A percentile compares a stretch with the other conserved stretches of the same genome.
Conservation (phyloP, 2,329 filamentous ascomycete species). For the Microdochium bolleyi region DNA sequence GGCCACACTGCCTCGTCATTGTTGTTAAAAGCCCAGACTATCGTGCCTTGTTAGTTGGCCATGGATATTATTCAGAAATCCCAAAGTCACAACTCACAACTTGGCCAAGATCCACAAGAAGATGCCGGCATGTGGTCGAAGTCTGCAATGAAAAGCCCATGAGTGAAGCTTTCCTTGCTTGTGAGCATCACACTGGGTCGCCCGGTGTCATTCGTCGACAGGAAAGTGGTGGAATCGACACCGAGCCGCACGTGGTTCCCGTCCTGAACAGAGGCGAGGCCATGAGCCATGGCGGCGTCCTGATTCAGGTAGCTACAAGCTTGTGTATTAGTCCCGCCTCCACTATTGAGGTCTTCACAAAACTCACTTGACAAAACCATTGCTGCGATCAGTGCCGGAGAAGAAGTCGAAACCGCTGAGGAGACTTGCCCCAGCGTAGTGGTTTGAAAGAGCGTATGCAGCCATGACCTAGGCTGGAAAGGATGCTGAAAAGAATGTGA, state of each 20-base stretch:
- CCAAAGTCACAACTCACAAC: slow-evolving; percentile 38
- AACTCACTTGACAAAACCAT: slow-evolving; percentile 60
- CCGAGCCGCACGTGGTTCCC: slow-evolving; percentile 34
- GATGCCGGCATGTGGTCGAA: slow-evolving; percentile 66
- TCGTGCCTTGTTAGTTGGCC: slow-evolving; percentile 6
- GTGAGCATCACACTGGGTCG: slow-evolving; percentile 57
- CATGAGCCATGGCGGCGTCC: slow-evolving; percentile 26
- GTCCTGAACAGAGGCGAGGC: slow-evolving; percentile 33
- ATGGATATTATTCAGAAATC: neutral
- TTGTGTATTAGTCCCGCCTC: neutral
- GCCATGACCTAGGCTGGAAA: neutral
- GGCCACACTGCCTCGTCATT: slow-evolving; percentile 48
- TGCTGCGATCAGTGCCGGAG: slow-evolving; percentile 48
- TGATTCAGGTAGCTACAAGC: slow-evolving; percentile 33
- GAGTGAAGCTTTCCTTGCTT: slow-evolving; percentile 54
- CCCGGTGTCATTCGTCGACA: slow-evolving; percentile 26
- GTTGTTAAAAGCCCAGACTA: slow-evolving; percentile 40
- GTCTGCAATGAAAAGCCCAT: slow-evolving; percentile 65
- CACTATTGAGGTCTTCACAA: slow-evolving; percentile 7
- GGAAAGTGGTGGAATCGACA: slow-evolving; percentile 32
- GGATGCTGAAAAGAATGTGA: neutral
- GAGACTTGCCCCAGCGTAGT: slow-evolving; percentile 20
- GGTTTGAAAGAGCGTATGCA: slow-evolving; percentile 18
- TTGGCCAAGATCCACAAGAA: slow-evolving; percentile 66
- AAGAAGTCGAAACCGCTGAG: slow-evolving; percentile 39